Evolutionary conservation across 75 land plant species (phyloP), one percentile per base, ranked within the genome.

Genomic region (Sequoiadendron giganteum): DNA sequence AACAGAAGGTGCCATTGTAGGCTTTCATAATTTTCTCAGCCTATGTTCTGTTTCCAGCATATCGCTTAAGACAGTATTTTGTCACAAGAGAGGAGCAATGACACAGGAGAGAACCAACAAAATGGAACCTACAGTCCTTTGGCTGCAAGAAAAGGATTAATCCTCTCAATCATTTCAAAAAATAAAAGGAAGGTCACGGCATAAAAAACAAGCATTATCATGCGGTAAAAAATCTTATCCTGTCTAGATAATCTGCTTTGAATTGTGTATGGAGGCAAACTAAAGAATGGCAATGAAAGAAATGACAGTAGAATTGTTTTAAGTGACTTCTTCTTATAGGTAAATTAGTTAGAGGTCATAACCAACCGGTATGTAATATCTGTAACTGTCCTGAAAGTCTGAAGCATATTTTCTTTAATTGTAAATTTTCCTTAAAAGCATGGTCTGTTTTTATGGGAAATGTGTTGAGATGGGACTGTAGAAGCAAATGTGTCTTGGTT

Each of bases 171-270:
- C 25, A 86, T 83, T 93, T 95, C 87, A 90, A 88, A 70, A 92
- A 92, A 86, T 95, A 95, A 83, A 92, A 87, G 86, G 95, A 92
- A 83, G 97, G 96, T 1, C 95, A 88, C 78, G 87, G 95, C 88
- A 86, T 96, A 45, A 86, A 91, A 58, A 94, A 90, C 90, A 94
- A 93, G 75, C 94, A 93, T 86, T 96, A 96, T 75, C 93, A 93
- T 94, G 93, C 93, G 90, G 95, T 96, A 93, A 95, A 82, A 75
- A 52, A 58, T 43, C 38, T 75, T 86, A 34, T 65, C n/a, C 36
- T 16, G 42, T 28, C 25, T 39, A 2, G 25, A 40, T 78, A 32
- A 54, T 19, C 32, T 80, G 43, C 52, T 79, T 21, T 32, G 47
- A 52, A 70, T 39, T 58, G n/a, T 16, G 36, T 86, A 19, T 65